These are phyloP conservation scores for Draba incana DNA, from an alignment of 345 rosid genomes.

Conservation along the genomic window DNA sequence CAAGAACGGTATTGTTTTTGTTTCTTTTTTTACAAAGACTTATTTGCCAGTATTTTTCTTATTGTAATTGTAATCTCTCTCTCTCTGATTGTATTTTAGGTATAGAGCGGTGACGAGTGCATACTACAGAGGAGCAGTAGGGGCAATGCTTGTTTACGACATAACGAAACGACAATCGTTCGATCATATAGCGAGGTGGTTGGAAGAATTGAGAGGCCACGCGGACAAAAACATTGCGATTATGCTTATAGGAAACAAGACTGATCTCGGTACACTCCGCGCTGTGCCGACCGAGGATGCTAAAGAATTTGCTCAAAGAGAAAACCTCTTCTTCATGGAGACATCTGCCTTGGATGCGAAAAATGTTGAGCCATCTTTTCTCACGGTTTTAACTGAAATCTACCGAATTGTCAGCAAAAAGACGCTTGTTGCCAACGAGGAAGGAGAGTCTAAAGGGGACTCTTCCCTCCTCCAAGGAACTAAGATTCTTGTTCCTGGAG, in stretches of 20 bases:
- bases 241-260: conserved; percentile 81
- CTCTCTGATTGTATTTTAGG: conserved; percentile 40
- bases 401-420: conserved; percentile 72
- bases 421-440: conserved; percentile 56
- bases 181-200: conserved; percentile 79
- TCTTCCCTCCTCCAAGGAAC: conserved; percentile 65
- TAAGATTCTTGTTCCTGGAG: conserved; percentile 59
- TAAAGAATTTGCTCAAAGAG: conserved; percentile 81
- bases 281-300: conserved; percentile 80
- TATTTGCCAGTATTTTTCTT: background rate
- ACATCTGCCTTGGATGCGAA: conserved; percentile 75
- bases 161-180: conserved; percentile 82
- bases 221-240: conserved; percentile 76
- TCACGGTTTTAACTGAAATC: conserved; percentile 64
- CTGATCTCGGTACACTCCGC: conserved; percentile 65
- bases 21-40: background rate
- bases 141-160: conserved; percentile 83
- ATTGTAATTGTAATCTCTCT: background rate
- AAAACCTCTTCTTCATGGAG: conserved; percentile 79
- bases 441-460: conserved; percentile 42
- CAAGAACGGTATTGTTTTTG: conserved; percentile 57
- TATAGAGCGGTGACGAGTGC: conserved; percentile 89
- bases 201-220: conserved; percentile 79
- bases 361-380: conserved; percentile 74
- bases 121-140: conserved; percentile 76